A percentile compares a stretch with the other conserved stretches of the same genome.
phyloP scores from a whole-genome alignment of 768 basidiomycete genomes.

The Neoboletus brunneissimus region DNA sequence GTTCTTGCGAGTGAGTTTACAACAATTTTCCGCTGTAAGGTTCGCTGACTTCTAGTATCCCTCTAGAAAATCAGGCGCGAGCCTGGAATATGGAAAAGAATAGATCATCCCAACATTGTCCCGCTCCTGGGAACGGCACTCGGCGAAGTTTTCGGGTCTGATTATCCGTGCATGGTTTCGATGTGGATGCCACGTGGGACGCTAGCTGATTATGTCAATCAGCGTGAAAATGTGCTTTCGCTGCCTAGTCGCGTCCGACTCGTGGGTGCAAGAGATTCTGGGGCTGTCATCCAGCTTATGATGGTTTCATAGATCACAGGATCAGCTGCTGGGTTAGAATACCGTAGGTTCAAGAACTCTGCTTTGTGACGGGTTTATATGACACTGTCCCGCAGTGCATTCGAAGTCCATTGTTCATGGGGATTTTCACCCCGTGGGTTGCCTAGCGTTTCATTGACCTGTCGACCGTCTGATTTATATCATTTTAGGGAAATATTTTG shows the following conservation, averaged over 20 bases:
- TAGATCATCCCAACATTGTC: conserved; percentile 10
- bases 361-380: neutral
- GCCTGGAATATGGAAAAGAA: conserved; percentile 4
- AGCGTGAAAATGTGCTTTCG: neutral
- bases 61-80: conserved; percentile 7
- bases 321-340: neutral
- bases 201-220: neutral
- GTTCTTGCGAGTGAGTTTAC: neutral
- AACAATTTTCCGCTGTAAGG: neutral
- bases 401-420: neutral
- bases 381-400: neutral
- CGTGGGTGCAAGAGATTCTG: neutral
- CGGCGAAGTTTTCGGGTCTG: neutral
- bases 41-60: neutral
- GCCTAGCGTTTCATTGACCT: neutral
- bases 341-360: neutral
- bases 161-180: conserved; percentile 6
- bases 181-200: conserved; percentile 9
- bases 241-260: no score
- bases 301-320: neutral
- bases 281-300: no score
- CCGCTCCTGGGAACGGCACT: neutral
- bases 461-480: neutral
- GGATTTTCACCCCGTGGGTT: conserved; percentile 1
- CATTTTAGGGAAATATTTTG: neutral